Evolutionary conservation across 164 flowering plant genomes (phyloP).

Genomic region (Paratinospora sagittata): DNA sequence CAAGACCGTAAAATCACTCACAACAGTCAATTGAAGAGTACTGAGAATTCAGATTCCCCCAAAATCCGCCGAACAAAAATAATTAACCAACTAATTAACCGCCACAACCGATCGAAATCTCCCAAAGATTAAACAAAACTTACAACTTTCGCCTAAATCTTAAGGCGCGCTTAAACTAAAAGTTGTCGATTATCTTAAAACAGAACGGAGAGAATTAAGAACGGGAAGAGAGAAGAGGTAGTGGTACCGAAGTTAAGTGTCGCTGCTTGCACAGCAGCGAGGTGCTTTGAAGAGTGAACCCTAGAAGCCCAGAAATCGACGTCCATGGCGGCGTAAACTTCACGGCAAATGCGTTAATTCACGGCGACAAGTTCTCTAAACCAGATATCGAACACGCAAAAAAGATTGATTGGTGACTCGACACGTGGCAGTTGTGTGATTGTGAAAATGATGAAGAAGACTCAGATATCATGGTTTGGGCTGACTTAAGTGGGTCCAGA

Average conservation of each 20-base stretch:
- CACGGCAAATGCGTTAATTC: constrained; percentile 13
- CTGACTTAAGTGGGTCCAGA: no score
- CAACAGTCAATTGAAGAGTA: constrained; percentile 1
- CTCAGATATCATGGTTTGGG: no score
- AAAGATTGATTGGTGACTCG: background rate
- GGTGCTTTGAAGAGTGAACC: constrained; percentile 35
- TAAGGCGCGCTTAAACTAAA: no score
- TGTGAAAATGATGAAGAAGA: background rate
- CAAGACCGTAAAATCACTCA: background rate
- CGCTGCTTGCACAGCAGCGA: constrained; percentile 36
- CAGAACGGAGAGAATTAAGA: background rate
- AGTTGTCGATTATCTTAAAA: no score
- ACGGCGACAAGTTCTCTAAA: no score
- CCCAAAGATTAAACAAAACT: background rate
- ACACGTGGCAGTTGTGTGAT: background rate
- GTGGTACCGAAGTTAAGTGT: constrained; percentile 42
- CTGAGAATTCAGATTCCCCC: background rate
- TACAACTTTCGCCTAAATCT: no score
- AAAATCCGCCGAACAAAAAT: background rate
- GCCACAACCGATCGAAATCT: background rate
- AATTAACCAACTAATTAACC: background rate
- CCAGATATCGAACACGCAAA: background rate
- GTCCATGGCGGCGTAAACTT: constrained; percentile 35
- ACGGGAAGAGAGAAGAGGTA: background rate
- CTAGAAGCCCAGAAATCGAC: constrained; percentile 52